Evolutionary conservation across 257 asterid genomes (phyloP).

Genomic region (Solanum chmielewskii): DNA sequence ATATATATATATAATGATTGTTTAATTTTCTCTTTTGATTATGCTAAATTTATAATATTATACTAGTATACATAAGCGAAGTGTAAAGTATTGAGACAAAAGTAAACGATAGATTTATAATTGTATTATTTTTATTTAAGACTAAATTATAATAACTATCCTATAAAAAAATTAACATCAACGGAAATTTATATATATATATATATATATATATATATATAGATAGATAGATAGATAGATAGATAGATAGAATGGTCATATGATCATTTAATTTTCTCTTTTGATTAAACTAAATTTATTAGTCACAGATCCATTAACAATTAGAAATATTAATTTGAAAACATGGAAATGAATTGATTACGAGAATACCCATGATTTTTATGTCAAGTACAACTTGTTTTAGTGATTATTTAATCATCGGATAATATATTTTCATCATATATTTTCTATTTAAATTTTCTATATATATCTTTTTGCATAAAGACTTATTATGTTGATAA

Average conservation of each 20-base stretch:
- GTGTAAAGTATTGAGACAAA: neutral
- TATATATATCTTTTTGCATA: no score
- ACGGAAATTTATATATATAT: neutral
- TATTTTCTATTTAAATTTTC: no score
- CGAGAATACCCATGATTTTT: neutral
- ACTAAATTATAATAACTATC: neutral
- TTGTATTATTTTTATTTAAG: neutral
- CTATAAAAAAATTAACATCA: neutral
- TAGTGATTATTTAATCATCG: neutral
- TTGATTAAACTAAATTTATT: no score
- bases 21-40: no score
- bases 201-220: neutral
- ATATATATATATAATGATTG: no score
- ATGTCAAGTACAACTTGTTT: neutral
- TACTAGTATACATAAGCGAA: neutral
- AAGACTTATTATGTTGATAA: neutral
- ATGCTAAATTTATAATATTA: neutral
- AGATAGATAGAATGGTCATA: neutral
- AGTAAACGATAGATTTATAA: neutral
- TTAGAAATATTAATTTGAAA: neutral
- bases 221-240: no score
- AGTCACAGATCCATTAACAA: neutral
- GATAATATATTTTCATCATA: neutral
- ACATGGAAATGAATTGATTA: neutral
- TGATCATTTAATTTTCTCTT: neutral